Evolutionary conservation across 805 yeast genomes (phyloP), one percentile per base, ranked within the genome.

Genomic region (Babjeviella inositovora): DNA sequence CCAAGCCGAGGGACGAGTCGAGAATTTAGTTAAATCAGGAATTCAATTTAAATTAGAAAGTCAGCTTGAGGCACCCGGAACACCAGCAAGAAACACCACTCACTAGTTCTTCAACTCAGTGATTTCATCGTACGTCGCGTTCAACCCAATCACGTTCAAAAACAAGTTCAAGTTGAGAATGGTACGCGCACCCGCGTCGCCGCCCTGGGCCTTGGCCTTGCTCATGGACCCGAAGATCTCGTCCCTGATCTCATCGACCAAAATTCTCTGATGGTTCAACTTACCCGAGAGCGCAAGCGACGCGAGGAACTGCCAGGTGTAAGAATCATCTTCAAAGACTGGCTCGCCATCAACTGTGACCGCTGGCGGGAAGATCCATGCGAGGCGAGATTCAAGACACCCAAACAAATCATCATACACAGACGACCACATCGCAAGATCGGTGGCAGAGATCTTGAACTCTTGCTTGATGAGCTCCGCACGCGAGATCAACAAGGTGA

Each of bases 231-330:
- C 90, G 39, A 87, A 87, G 30, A 87, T 85, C 47, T 81, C 85
- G 39, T 80, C 90, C 52, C 96, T 70, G 14, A 82, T 84, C 44
- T 82, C 95, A 46, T 84, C 96, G 20, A 87, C 93, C 37, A 87
- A 77, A 30, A 81, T 70, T 53, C 95, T 68, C 61, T 87, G 96
- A 43, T 85, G 95, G 37, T 75, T 75, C 36, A 80, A 54, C 43
- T 77, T 74, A 32, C 96, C 94, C 30, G 94, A 87, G 32, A 87
- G 57, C 0, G 97, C 87, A 30, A 87, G 62, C 8, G 94, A 76
- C 12, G 98, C 98, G 47, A 87, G 64, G 42, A 87, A 85, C 53
- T 87, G 96, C 98, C 98, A 87, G 23, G 82, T 82, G 40, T 85
- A 84, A 17, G 84, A 67, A 33, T 73, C 84, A 38, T 76, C 87